These are phyloP conservation scores for Canavalia gladiata DNA, from an alignment of 306 rosid species.

Conservation along the genomic window DNA sequence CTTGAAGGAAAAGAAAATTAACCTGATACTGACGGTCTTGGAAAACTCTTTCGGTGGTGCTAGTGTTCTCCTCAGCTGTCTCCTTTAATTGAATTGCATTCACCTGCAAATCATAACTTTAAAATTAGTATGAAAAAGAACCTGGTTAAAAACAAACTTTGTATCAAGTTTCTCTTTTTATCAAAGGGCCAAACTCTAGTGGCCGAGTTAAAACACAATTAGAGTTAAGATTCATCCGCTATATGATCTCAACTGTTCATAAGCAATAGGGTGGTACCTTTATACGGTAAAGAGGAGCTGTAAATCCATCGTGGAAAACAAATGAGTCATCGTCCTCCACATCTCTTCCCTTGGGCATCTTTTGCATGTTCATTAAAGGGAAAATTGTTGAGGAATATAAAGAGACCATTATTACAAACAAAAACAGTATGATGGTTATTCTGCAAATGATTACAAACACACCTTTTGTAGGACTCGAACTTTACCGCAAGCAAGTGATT, in stretches of 20 bases:
- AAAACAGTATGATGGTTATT: conserved; percentile 5
- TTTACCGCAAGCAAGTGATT: conserved; percentile 99
- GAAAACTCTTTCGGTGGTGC: conserved; percentile 98
- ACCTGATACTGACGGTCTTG: conserved; percentile 99
- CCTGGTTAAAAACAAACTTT: not conserved
- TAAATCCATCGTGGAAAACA: conserved; percentile 77
- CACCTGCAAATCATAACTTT: conserved; percentile 63
- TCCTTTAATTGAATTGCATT: conserved; percentile 99
- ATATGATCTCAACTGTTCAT: not conserved
- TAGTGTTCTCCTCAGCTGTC: conserved; percentile 96
- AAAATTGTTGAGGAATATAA: conserved; percentile 18
- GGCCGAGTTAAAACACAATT: not conserved
- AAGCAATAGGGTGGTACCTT: conserved; percentile 65
- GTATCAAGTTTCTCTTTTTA: not conserved
- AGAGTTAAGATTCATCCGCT: conserved; percentile 41
- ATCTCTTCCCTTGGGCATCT: conserved; percentile 97
- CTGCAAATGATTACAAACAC: conserved; percentile 18
- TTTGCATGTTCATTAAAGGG: conserved; percentile 47
- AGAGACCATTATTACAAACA: conserved; percentile 20
- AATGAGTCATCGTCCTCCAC: conserved; percentile 94
- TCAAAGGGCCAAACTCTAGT: conserved; percentile 9
- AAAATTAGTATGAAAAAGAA: not conserved
- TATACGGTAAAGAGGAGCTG: conserved; percentile 96
- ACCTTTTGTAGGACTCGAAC: conserved; percentile 96
- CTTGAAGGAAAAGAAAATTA: conserved; percentile 34